phyloP scores from a whole-genome alignment of 371 early-diverging fungal genomes.

The Mucor racemosus region DNA sequence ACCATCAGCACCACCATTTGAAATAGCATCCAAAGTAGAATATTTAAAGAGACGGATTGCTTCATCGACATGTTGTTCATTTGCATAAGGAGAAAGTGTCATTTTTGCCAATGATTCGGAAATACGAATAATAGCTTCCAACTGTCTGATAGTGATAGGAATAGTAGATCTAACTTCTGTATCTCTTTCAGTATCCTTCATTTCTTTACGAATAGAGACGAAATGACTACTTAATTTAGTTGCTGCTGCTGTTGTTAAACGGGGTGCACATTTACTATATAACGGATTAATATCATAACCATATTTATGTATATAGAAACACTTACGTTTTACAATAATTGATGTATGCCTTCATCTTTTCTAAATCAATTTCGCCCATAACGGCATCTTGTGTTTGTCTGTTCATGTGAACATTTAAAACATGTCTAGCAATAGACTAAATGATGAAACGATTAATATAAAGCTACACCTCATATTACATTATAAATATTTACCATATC shows the following conservation, averaged over 20 bases:
- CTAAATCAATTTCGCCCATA: constrained; percentile 84
- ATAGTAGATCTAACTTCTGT: constrained; percentile 83
- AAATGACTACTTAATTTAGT: constrained; percentile 94
- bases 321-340: constrained; percentile 90
- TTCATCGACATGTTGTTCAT: constrained; percentile 95
- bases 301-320: too few relatives aligned
- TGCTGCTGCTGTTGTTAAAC: constrained; percentile 86
- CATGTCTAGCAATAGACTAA: constrained; percentile 91
- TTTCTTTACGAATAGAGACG: constrained; percentile 90
- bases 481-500: constrained; percentile 62
- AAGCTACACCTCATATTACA: background rate
- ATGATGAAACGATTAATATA: background rate
- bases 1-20: constrained; percentile 82
- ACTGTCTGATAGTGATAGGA: constrained; percentile 99
- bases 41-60: constrained; percentile 98
- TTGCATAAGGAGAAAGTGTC: constrained; percentile 89
- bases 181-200: constrained; percentile 81
- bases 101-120: constrained; percentile 99
- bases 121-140: constrained; percentile 99
- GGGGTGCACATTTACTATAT: constrained; percentile 92
- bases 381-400: constrained; percentile 64
- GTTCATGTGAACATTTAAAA: constrained; percentile 90
- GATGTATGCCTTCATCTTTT: constrained; percentile 94
- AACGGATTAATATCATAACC: too few relatives aligned
- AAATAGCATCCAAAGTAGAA: constrained; percentile 98